A percentile compares a stretch with the other conserved stretches of the same genome.
These are phyloP conservation scores for Achaetomium macrosporum DNA, from an alignment of 2,329 filamentous ascomycete genomes.

Conservation along the genomic window DNA sequence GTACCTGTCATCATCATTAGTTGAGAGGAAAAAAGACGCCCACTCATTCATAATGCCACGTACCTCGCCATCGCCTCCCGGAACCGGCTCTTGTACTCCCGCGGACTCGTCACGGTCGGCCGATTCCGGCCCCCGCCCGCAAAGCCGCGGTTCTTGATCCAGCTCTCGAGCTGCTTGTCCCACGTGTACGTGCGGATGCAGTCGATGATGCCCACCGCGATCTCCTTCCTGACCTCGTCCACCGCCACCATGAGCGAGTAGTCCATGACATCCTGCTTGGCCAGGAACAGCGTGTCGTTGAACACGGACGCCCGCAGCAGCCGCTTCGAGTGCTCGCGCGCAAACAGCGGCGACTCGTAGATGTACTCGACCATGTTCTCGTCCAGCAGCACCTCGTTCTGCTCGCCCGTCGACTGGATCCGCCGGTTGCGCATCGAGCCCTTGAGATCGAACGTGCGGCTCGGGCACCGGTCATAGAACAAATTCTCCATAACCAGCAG, in stretches of 20 bases:
- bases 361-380: constrained; percentile 99
- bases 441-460: constrained; percentile 90
- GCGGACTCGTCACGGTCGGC: constrained; percentile 93
- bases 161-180: constrained; percentile 99
- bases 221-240: constrained; percentile 80
- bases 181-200: constrained; percentile 98
- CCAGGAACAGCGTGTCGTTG: constrained; percentile 95
- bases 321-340: constrained; percentile 93
- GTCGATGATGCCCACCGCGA: constrained; percentile 96
- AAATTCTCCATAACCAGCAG: constrained; percentile 95
- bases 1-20: constrained; percentile 42
- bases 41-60: too few species aligned
- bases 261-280: constrained; percentile 96
- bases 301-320: constrained; percentile 85
- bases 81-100: constrained; percentile 95
- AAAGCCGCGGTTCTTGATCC: constrained; percentile 96
- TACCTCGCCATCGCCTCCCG: constrained; percentile 93
- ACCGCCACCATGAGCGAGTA: constrained; percentile 98
- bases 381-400: constrained; percentile 91
- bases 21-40: too few species aligned
- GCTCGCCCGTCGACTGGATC: constrained; percentile 90
- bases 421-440: constrained; percentile 98
- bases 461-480: constrained; percentile 89
- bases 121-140: constrained; percentile 70
- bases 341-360: constrained; percentile 92